Evolutionary conservation across 257 asterid species (phyloP), one percentile per base, ranked within the genome.

Genomic region (Scutellaria baicalensis): DNA sequence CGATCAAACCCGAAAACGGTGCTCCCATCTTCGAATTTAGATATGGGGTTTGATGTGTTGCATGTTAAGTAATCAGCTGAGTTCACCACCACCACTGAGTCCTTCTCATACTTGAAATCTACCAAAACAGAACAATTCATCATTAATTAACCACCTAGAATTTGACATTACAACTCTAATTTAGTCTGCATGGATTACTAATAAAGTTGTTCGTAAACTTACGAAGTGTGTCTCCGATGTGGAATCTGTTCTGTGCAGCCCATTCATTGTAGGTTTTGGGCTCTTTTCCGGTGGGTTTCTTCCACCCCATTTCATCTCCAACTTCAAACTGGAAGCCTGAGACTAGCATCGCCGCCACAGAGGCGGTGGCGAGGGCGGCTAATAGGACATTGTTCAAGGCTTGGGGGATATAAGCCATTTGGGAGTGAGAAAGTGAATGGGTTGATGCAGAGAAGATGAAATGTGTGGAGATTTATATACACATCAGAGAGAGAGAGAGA

Each of bases 211-310:
- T 8, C 1, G 61, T 60, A 6, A 13, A 47, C 84, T 84, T 76
- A 87, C 96, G 42, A 71, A 91, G 57, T 9, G 89, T 18, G 50
- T 91, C 96, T 18, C 95, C 86, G 56, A 91, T 69, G 50, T 56
- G 89, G 82, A 91, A 89, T 9, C 97, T 61, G 77, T 81, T 84
- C 66, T 59, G 77, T 5, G 89, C 75, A 16, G 97, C 97, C 97
- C 97, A 91, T 27, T 87, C 80, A 27, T 89, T 89, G 35, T 91
- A 91, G 0, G 93, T 78, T 35, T 85, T 83, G 11, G 91, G 78
- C 47, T 85, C 89, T 8, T 84, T 78, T 6, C 82, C 86, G 8
- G 85, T 84, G 0, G 97, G 97, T 51, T 57, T 80, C 4, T 8
- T 69, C 97, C 96, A 91, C 10, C 84, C 89, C 11, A 7, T 71